Conservation (phyloP, 345 rosid species). For the Orychophragmus violaceus region DNA sequence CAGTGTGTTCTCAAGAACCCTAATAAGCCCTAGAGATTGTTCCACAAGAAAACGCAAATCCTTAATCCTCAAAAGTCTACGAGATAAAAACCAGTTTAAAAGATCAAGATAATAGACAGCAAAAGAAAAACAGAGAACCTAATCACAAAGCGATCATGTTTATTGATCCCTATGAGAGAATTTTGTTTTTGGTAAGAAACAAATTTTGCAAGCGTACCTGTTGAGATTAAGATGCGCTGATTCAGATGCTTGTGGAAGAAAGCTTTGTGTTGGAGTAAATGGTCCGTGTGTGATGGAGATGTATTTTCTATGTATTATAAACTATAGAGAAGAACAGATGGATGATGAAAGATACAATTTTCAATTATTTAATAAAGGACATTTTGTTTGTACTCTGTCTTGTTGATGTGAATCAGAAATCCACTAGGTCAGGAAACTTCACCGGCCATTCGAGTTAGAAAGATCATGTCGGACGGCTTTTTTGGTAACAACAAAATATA, state of each 20-base stretch:
- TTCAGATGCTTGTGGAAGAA: conserved; percentile 5
- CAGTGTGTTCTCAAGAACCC: background rate
- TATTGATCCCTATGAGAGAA: background rate
- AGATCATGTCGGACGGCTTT: background rate
- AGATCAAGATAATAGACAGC: background rate
- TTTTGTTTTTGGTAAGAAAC: background rate
- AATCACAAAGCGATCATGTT: background rate
- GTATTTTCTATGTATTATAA: background rate
- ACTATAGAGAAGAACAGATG: conserved; percentile 8
- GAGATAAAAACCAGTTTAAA: background rate
- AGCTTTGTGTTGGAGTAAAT: conserved; percentile 11
- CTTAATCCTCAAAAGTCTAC: background rate
- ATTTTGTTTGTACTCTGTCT: background rate
- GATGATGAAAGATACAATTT: background rate
- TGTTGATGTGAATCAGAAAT: conserved; percentile 16
- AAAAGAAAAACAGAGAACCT: conserved; percentile 6
- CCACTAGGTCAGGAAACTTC: conserved; percentile 18
- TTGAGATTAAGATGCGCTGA: conserved; percentile 1
- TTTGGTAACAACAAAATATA: no score
- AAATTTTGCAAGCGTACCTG: conserved; percentile 4
- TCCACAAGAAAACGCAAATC: conserved; percentile 17
- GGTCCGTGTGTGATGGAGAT: conserved; percentile 25
- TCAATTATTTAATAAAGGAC: background rate
- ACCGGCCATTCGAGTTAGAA: background rate
- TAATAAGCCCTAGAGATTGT: conserved; percentile 15